Evolutionary conservation across 345 rosid genomes (phyloP).

Genomic region (Bruguiera parviflora): DNA sequence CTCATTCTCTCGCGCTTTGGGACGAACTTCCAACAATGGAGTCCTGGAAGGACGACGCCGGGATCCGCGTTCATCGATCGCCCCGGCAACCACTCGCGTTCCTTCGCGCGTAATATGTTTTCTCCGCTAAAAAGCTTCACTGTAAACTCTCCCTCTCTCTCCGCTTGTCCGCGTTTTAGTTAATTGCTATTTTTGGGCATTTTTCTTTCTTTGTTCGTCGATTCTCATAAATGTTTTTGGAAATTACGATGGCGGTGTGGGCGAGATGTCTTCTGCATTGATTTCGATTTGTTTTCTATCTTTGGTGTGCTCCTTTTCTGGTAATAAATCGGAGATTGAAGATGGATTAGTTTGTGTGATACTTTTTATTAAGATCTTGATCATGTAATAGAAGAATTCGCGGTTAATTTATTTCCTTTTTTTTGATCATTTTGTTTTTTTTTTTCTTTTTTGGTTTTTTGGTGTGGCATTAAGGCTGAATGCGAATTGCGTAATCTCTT

Average conservation of each 20-base stretch:
- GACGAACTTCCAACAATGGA: conserved; percentile 32
- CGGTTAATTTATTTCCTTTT: no score
- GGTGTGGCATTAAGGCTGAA: no score
- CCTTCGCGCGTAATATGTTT: conserved; percentile 23
- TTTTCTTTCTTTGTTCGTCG: background rate
- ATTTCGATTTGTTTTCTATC: background rate
- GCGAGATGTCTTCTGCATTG: background rate
- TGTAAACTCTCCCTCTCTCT: background rate
- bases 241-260: background rate
- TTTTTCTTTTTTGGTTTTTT: no score
- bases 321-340: no score
- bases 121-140: background rate
- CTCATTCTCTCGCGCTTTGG: conserved; percentile 17
- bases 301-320: background rate
- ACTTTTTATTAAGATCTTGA: no score
- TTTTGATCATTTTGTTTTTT: no score
- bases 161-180: background rate
- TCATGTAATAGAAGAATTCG: no score
- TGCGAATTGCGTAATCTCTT: no score
- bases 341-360: no score
- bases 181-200: background rate
- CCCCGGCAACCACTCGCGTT: conserved; percentile 10
- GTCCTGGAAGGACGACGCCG: conserved; percentile 39
- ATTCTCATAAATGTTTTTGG: background rate
- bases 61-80: conserved; percentile 59